Evolutionary conservation across 495 filamentous ascomycete species (phyloP), one percentile per base, ranked within the genome.

Genomic region (Hypomontagnella monticulosa): DNA sequence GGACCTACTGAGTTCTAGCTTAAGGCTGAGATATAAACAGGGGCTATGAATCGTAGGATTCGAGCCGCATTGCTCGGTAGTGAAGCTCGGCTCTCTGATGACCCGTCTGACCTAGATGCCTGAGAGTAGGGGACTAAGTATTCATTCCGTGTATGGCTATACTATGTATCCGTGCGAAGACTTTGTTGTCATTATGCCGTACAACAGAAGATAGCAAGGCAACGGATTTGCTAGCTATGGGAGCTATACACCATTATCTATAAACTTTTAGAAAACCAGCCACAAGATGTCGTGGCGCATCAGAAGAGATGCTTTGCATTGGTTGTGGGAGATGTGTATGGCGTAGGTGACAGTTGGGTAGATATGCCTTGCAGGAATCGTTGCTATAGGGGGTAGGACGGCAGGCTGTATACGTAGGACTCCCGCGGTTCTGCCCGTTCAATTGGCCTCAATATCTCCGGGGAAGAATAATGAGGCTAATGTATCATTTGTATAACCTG

Each of bases 1-100:
- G 6, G 48, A 20, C 27, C 16, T 50, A 11, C 18, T 44, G 14
- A 12, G 15, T 9, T 16, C 15, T 23, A 2, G 8, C 18, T 15
- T 5, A 12, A 30, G 27, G 40, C 19, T 42, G 36, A 59, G 19
- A 23, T 16, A 50, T 8, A 2, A 38, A 34, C 33, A 32, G 41
- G 54, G 23, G 54, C 41, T 32, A 20, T 32, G n/a, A 36, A 38
- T 0, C 20, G 36, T 54, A 48, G 20, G 34, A 44, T n/a, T 46
- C 41, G 42, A 65, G 62, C 62, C 55, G 30, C 62, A 65, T 43
- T 19, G 18, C 3, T 53, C 18, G 19, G 34, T 16, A 32, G 34
- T 56, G 23, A 23, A 27, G 14, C 47, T 50, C 32, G 40, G 53
- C 12, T 52, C 15, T 52, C 38, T 15, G 37, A 37, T 48, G 9